Base-by-base conservation (phyloP, 352 stramenopile genomes). In the Globisporangium abappressorium region DNA sequence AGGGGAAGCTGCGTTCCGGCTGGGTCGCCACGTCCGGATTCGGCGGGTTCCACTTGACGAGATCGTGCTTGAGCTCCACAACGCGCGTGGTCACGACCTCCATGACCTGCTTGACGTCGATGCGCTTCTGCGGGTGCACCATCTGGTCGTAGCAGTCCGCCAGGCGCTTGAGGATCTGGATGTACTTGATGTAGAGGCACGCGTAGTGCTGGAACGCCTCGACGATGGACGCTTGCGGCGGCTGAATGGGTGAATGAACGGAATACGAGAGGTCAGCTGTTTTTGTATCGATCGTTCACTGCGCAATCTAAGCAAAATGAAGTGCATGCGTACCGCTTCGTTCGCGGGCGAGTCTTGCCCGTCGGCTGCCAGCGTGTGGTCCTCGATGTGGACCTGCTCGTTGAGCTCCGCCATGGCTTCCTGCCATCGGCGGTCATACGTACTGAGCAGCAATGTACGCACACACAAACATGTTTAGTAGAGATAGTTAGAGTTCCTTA, bases 161-260 rank as follows among this genome's bases (percentile, higher is more conserved):
- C 57, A 98, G 77, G 2, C 90, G 87, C 36, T 82, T 85, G 62
- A 98, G 84, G 66, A 98, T 97, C 72, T 98, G 88, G 57, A 95
- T 84, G 71, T 97, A 98, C 80, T 97, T 97, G 68, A 98, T 96
- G 80, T 98, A 98, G 38, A 98, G 77, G 57, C 89, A 96, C n/a
- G 91, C 90, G 73, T 97, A 98, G 75, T 98, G 92, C 78, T 97
- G 88, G 75, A 97, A 98, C 2, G 94, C 92, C 74, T 98, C 91
- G 20, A 88, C 69, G 58, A 97, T 97, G 34, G 78, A 89, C 38
- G 89, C 80, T 70, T 94, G 81, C 5, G 79, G 89, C 1, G 82
- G 79, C 76, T 84, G 53, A 5, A 33, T 33, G 30, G 30, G 30
- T 4, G 5, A 33, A 33, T 33, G 30, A 33, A 33, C 5, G 30